These are phyloP conservation scores for Avena atlantica DNA, from an alignment of 176 grass and related monocot species.

Conservation along the genomic window DNA sequence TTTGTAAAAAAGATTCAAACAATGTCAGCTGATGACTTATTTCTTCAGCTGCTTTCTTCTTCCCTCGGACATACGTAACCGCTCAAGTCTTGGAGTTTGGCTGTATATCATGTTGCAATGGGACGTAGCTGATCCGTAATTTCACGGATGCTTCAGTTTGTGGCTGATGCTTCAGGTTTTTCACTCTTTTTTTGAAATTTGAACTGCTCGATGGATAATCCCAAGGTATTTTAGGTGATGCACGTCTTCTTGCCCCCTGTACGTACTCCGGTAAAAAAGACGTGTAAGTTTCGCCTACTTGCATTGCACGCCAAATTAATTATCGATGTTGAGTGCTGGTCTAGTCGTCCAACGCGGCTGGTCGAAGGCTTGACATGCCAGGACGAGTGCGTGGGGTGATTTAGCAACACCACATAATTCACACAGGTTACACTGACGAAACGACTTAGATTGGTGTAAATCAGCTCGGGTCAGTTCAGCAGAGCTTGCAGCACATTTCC, in stretches of 20 bases:
- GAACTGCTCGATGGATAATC: no score
- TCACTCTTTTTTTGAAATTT: not conserved
- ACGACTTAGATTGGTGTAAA: no score
- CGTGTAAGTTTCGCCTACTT: not conserved
- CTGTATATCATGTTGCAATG: not conserved
- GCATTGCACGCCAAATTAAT: not conserved
- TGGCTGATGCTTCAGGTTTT: not conserved
- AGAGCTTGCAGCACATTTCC: no score
- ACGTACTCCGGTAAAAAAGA: not conserved
- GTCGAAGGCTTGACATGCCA: not conserved
- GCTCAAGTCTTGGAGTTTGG: not conserved
- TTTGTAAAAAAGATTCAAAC: no score
- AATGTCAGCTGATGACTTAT: no score
- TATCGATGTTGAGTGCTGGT: not conserved
- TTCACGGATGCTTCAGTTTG: not conserved
- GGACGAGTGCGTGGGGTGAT: not conserved
- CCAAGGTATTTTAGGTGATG: not conserved
- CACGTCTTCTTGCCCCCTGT: no score
- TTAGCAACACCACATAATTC: not conserved
- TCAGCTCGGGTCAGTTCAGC: no score
- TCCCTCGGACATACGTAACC: not conserved
- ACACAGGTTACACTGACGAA: no score
- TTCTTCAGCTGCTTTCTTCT: not conserved
- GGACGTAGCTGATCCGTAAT: no score
- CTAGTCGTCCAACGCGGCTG: not conserved